A percentile compares a stretch with the other conserved stretches of the same genome.
These are phyloP conservation scores for Entoloma clypeatum DNA, from an alignment of 1,284 basidiomycete species.

Conservation along the genomic window DNA sequence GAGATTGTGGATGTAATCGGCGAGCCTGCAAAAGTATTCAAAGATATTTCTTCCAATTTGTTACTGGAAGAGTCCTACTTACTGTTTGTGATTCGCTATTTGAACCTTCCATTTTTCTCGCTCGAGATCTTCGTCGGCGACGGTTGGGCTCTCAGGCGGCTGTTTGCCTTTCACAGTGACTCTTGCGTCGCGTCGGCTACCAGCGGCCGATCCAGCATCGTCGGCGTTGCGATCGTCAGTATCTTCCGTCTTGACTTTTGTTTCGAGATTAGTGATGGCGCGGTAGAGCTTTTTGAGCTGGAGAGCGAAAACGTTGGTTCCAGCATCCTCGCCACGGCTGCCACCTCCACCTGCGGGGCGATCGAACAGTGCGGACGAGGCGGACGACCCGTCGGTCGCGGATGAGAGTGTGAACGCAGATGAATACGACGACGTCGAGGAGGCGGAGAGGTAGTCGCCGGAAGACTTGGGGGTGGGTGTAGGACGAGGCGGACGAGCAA, in stretches of 20 bases:
- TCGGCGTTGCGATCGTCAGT: conserved; percentile 46
- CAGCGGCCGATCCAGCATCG: conserved; percentile 13
- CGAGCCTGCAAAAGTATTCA: conserved; percentile 52
- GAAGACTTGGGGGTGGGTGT: conserved; percentile 56
- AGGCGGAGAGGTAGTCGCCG: conserved; percentile 68
- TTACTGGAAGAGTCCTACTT: conserved; percentile 26
- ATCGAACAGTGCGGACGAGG: conserved; percentile 64
- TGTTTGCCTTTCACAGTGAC: conserved; percentile 53
- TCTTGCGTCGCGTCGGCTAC: conserved; percentile 34
- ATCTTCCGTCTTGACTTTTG: conserved; percentile 65
- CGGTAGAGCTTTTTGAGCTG: conserved; percentile 83
- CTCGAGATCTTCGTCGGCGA: conserved; percentile 51
- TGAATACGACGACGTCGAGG: conserved; percentile 75
- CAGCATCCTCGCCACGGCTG: conserved; percentile 49
- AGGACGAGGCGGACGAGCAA: conserved; percentile 45
- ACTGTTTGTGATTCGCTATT: conserved; percentile 71
- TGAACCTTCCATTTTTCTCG: conserved; percentile 62
- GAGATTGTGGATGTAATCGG: conserved; percentile 86
- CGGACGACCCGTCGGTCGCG: conserved; percentile 69
- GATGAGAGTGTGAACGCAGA: conserved; percentile 76
- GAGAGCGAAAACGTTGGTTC: conserved; percentile 62
- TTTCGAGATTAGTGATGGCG: conserved; percentile 69
- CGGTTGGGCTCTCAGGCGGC: conserved; percentile 20
- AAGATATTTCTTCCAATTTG: conserved; percentile 8
- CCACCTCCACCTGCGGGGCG: conserved; percentile 32